phyloP scores from a whole-genome alignment of 1,284 basidiomycete genomes.

The Ustilago tritici region DNA sequence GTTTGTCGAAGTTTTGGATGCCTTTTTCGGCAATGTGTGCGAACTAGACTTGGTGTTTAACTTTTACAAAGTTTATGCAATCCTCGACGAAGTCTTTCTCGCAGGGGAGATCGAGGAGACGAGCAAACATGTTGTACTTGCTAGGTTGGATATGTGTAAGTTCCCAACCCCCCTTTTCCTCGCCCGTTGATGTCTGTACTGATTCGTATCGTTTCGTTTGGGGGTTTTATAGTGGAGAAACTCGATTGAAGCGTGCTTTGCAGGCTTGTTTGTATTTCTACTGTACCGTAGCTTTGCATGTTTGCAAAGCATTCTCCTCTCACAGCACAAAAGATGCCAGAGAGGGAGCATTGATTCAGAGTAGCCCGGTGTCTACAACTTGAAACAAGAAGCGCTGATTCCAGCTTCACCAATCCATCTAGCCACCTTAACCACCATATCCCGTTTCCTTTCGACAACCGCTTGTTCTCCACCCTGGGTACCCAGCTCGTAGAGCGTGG shows the following conservation, averaged over 20 bases:
- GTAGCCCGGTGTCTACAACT: constrained; percentile 21
- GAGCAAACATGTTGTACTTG: constrained; percentile 91
- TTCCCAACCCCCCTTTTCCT: constrained; percentile 3
- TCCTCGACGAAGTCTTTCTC: constrained; percentile 97
- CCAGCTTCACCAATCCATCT: constrained; percentile 50
- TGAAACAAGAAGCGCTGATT: constrained; percentile 21
- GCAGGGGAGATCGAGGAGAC: constrained; percentile 99
- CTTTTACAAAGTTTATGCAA: constrained; percentile 98
- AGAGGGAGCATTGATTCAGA: background rate
- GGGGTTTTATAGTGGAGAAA: constrained; percentile 30
- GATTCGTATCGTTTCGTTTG: background rate
- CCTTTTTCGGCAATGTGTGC: constrained; percentile 98
- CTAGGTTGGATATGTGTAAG: constrained; percentile 77
- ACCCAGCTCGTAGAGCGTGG: constrained; percentile 56
- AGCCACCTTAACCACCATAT: constrained; percentile 28
- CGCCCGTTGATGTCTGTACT: background rate
- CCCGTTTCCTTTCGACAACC: constrained; percentile 34
- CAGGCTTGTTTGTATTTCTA: constrained; percentile 26
- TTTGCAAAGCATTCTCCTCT: background rate
- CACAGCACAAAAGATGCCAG: background rate
- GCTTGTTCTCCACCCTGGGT: constrained; percentile 14
- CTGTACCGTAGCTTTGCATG: background rate
- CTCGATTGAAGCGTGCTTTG: constrained; percentile 29
- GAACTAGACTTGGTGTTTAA: constrained; percentile 97
- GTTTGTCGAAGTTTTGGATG: constrained; percentile 97